Evolutionary conservation across 2,329 filamentous ascomycete species (phyloP), one percentile per base, ranked within the genome.

Genomic region (Colletotrichum sp.): DNA sequence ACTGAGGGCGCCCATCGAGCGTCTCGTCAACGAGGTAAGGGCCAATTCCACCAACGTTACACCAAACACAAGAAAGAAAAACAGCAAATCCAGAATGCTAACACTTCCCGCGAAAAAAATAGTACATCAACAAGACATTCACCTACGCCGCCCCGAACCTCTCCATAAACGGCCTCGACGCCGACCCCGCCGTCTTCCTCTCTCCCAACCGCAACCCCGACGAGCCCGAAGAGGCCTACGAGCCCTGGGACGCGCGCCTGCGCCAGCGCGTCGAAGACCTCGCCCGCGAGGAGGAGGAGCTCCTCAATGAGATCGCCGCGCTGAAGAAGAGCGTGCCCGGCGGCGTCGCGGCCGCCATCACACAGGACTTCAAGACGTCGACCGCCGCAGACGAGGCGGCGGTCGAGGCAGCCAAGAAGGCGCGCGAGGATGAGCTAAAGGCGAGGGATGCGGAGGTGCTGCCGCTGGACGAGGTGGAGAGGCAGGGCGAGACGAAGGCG

Each of bases 71-170:
- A 13, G 8, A 13, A 28, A 25, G 3, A 4, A 61, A 8, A 61
- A 18, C 6, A n/a, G 5, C 27, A 22, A 32, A 61, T n/a, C 6
- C 56, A 30, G 27, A 18, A n/a, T 2, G 1, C 28, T 61, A 34
- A 62, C n/a, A 18, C 3, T 43, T 43, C 61, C 13, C 66, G 16
- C 43, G 39, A 10, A 16, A 30, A 25, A 27, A 43, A 48, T 70
- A 93, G 91, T 93, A 93, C 85, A 92, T 94, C 80, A 84, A 86
- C 77, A 87, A 88, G 65, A 92, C 91, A 15, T 93, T 93, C 83
- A 85, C 85, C 70, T 87, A 91, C 77, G 90, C 91, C 32, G 84
- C 88, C 4, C 88, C 89, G 12, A 93, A 92, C 84, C 88, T 93
- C 71, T 87, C 87, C 76, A 92, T 93, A 81, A 93, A 93, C 85